Conservation (phyloP, 2,329 filamentous ascomycete species). For the Arthrobotrys sinensis region DNA sequence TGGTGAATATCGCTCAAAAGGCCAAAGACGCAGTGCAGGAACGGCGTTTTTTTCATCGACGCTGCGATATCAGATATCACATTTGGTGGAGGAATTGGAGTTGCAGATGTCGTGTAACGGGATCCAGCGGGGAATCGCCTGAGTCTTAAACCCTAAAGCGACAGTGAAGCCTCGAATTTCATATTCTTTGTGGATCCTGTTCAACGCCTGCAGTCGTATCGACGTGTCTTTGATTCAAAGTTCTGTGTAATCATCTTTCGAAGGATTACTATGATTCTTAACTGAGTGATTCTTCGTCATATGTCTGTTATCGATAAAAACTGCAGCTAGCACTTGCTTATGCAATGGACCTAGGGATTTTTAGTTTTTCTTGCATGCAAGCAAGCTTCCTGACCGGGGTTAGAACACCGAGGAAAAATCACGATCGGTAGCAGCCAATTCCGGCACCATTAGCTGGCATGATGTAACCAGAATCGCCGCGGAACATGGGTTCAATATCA, state of each 20-base stretch:
- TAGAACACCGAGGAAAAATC: not conserved
- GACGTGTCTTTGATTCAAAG: conserved; percentile 40
- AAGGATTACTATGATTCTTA: not conserved
- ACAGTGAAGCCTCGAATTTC: conserved; percentile 23
- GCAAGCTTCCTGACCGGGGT: conserved; percentile 33
- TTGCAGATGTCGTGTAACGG: conserved; percentile 1
- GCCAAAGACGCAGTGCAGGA: conserved; percentile 34
- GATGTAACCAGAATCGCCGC: conserved; percentile 53
- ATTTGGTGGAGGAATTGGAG: not conserved
- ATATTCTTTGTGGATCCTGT: conserved; percentile 10
- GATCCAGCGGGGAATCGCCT: not conserved
- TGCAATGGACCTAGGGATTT: conserved; percentile 6
- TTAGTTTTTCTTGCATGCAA: conserved; percentile 3
- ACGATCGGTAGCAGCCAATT: conserved; percentile 29
- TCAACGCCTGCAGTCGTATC: conserved; percentile 20
- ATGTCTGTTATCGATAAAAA: conserved; percentile 42
- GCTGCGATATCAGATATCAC: not conserved
- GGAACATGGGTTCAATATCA: conserved; percentile 37
- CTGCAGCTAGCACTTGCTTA: conserved; percentile 29
- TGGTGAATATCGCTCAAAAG: conserved; percentile 12
- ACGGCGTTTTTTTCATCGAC: conserved; percentile 7
- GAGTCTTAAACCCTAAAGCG: not conserved
- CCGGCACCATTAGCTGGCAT: conserved; percentile 45
- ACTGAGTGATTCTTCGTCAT: conserved; percentile 10
- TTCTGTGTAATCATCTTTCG: not conserved